phyloP scores from a whole-genome alignment of 495 filamentous ascomycete genomes.

The Penicillium diatomitis region DNA sequence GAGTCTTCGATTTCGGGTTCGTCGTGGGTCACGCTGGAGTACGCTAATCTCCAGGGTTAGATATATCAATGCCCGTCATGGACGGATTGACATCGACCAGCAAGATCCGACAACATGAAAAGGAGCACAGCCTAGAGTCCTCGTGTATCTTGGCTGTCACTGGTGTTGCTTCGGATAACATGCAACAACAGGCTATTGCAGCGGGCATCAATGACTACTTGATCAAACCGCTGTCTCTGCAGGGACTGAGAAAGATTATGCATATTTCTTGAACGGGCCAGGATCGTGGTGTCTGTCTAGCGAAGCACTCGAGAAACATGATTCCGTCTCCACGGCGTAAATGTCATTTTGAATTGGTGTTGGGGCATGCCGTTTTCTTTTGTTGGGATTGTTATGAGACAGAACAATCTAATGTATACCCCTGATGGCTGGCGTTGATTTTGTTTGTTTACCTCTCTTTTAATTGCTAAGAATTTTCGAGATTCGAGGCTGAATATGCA shows the following conservation, averaged over 20 bases:
- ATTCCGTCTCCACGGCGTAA: no score
- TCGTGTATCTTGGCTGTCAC: slow-evolving; percentile 40
- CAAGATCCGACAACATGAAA: slow-evolving; percentile 46
- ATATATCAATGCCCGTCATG: slow-evolving; percentile 62
- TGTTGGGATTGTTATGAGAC: no score
- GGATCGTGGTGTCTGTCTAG: no score
- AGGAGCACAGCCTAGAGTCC: slow-evolving; percentile 11
- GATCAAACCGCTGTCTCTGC: slow-evolving; percentile 40
- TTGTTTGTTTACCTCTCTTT: no score
- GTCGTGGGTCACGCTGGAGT: no score
- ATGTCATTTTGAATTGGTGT: no score
- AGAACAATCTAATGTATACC: no score
- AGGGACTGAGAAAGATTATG: slow-evolving; percentile 29
- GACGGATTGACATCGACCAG: slow-evolving; percentile 49
- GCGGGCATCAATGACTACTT: slow-evolving; percentile 41
- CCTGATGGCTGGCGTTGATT: no score
- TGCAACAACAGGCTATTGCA: slow-evolving; percentile 31
- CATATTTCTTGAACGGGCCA: slow-evolving; percentile 17
- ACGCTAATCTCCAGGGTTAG: slow-evolving; percentile 7
- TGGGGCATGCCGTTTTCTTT: no score
- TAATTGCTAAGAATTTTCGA: no score
- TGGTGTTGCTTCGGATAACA: slow-evolving; percentile 33
- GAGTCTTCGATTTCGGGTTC: background rate
- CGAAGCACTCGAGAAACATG: no score
- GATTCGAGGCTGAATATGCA: no score